Base-by-base conservation (phyloP, 2,329 filamentous ascomycete genomes). In the Ophidiomyces ophidiicola region DNA sequence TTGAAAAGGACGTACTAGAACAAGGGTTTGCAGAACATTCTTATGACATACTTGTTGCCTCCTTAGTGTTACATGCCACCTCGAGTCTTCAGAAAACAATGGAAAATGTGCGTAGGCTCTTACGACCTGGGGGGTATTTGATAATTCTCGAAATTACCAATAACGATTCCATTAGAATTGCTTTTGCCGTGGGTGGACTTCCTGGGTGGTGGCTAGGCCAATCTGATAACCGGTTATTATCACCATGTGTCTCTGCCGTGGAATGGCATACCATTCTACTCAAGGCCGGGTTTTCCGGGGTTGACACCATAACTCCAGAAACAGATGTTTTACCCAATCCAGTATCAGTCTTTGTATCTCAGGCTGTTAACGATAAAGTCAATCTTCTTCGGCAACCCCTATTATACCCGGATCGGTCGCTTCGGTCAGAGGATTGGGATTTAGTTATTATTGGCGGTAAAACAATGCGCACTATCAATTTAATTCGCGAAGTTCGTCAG, bases 51-150 rank as follows among this genome's bases (percentile, higher is more conserved):
- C 45, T 65, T 3, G 47, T 67, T 38, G 62, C 61, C 0, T 54
- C 55, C 8, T 53, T 63, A 24, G 60, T 63, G 0, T 48, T 69
- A 0, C 60, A 64, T 42, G 59, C 61, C 3, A 64, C 61, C 2
- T 6, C 0, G n/a, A 21, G 1, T 29, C 42, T 25, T 32, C 59
- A 53, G 31, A 15, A 52, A 19, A 48, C 32, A 56, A 48, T 21
- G 45, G 56, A 21, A 3, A 59, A 67, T 37, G 46, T 58, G 0
- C 56, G 64, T 0, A 44, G 44, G 0, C 46, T 69, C 0, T 48
- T 69, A 0, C 63, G 59, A 33, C 63, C 69, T 1, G 68, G 67
- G 2, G 70, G 69, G 0, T 64, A 63, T 40, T 49, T 74, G 1
- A 24, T 71, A 2, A 30, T 68, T 0, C 29, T 65, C 1, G 69